Conservation (phyloP, 2,329 filamentous ascomycete species). For the Cercospora berteroae region DNA sequence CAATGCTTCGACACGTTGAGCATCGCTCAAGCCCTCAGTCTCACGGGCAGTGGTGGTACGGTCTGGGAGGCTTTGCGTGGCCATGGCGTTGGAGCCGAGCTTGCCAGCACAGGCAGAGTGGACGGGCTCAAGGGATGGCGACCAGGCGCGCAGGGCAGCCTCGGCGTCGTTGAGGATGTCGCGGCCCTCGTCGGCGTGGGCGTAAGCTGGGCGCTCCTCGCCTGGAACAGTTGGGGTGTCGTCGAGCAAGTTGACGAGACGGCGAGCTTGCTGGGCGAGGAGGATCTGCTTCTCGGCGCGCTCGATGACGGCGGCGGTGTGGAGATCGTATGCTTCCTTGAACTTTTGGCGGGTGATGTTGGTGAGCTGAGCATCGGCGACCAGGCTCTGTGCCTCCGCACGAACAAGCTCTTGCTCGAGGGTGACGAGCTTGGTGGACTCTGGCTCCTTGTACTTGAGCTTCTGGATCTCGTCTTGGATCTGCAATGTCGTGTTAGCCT, state of each 20-base stretch:
- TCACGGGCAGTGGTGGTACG: slow-evolving; percentile 3
- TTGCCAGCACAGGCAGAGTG: slow-evolving; percentile 46
- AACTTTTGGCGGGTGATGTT: slow-evolving; percentile 95
- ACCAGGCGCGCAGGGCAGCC: slow-evolving; percentile 78
- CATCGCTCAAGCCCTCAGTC: slow-evolving; percentile 16
- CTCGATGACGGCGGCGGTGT: slow-evolving; percentile 89
- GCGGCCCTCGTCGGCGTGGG: slow-evolving; percentile 64
- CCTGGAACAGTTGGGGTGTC: slow-evolving; percentile 88
- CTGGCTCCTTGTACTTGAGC: slow-evolving; percentile 88
- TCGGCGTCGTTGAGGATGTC: slow-evolving; percentile 92
- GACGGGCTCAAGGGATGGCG: slow-evolving; percentile 56
- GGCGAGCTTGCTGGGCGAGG: slow-evolving; percentile 83
- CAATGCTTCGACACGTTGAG: slow-evolving; percentile 27
- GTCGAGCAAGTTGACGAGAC: slow-evolving; percentile 80
- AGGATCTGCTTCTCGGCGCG: slow-evolving; percentile 96
- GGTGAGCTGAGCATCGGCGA: slow-evolving; percentile 92
- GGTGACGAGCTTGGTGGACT: slow-evolving; percentile 74
- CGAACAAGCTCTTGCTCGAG: slow-evolving; percentile 95
- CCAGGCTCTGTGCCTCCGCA: slow-evolving; percentile 91
- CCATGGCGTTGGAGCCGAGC: slow-evolving; percentile 50
- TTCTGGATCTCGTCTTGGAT: slow-evolving; percentile 89
- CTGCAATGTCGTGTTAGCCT: slow-evolving; percentile 33
- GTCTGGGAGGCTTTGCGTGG: slow-evolving; percentile 12
- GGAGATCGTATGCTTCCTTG: slow-evolving; percentile 87
- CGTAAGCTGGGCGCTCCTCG: slow-evolving; percentile 69